A percentile compares a stretch with the other conserved stretches of the same genome.
Evolutionary conservation across 2,329 filamentous ascomycete genomes (phyloP).

Genomic region (Emericellopsis cladophorae): DNA sequence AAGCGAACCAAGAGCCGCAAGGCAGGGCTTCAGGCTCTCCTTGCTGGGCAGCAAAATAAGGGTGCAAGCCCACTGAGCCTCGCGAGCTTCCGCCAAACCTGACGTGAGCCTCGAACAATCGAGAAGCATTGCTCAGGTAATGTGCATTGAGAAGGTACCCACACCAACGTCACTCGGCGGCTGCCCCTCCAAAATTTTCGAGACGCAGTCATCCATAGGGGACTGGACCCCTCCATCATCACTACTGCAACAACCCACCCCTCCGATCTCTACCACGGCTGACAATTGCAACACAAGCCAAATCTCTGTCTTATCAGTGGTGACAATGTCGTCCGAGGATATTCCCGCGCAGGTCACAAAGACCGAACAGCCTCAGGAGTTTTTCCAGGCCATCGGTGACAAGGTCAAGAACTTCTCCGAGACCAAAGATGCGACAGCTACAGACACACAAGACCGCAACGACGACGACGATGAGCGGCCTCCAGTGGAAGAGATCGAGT

Average conservation of each 20-base stretch:
- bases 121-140: background rate
- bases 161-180: background rate
- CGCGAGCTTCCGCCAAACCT: conserved; percentile 39
- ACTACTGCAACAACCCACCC: background rate
- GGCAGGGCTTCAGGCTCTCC: conserved; percentile 50
- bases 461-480: conserved; percentile 32
- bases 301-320: background rate
- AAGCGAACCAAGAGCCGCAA: conserved; percentile 54
- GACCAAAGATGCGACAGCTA: conserved; percentile 15
- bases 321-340: conserved; percentile 28
- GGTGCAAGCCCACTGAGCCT: conserved; percentile 34
- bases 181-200: conserved; percentile 16
- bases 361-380: conserved; percentile 30
- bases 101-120: conserved; percentile 1
- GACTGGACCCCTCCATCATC: conserved; percentile 14
- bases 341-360: conserved; percentile 14
- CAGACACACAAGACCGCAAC: conserved; percentile 1
- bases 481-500: conserved; percentile 59
- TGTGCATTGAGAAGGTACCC: no score
- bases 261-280: background rate
- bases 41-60: conserved; percentile 37
- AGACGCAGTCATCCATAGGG: conserved; percentile 6
- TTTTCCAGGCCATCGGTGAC: conserved; percentile 50
- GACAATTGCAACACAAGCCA: background rate
- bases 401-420: conserved; percentile 40